Evolutionary conservation across 352 stramenopile species (phyloP).

Genomic region (Globisporangium takayamanum): DNA sequence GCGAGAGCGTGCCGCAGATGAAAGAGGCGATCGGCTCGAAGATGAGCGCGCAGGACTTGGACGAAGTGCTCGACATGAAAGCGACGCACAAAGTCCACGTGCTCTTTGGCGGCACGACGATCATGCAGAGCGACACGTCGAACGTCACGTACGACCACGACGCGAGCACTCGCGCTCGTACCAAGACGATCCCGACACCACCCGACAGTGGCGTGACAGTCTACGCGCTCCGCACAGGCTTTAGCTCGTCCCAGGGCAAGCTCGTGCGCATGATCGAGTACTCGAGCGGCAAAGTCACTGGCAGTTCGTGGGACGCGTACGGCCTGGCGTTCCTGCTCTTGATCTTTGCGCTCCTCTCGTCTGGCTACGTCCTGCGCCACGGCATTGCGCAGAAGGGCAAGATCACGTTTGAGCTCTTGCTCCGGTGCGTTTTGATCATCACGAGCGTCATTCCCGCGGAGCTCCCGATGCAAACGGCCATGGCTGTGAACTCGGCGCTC

Average conservation of each 20-base stretch:
- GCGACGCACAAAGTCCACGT: constrained; percentile 86
- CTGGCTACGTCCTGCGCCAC: constrained; percentile 91
- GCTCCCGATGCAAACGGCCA: constrained; percentile 96
- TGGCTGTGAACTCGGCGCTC: constrained; percentile 97
- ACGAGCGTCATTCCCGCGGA: constrained; percentile 98
- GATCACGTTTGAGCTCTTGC: constrained; percentile 93
- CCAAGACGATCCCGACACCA: constrained; percentile 48
- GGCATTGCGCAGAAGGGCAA: constrained; percentile 85
- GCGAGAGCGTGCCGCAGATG: constrained; percentile 97
- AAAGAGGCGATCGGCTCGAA: constrained; percentile 91
- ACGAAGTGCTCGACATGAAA: constrained; percentile 81
- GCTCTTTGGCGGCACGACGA: constrained; percentile 91
- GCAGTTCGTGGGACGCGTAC: constrained; percentile 94
- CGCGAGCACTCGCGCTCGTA: neutral
- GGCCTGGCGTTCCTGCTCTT: constrained; percentile 95
- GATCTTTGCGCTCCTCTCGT: constrained; percentile 94
- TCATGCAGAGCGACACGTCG: constrained; percentile 78
- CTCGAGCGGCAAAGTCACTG: constrained; percentile 94
- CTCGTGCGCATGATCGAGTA: constrained; percentile 98
- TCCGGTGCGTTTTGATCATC: constrained; percentile 98
- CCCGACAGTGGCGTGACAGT: constrained; percentile 91
- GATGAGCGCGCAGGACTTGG: constrained; percentile 68
- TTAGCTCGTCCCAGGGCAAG: constrained; percentile 96
- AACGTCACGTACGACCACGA: constrained; percentile 18
- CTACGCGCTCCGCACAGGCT: constrained; percentile 96